phyloP scores from a whole-genome alignment of 345 rosid genomes.

The Zanthoxylum bungeanum region DNA sequence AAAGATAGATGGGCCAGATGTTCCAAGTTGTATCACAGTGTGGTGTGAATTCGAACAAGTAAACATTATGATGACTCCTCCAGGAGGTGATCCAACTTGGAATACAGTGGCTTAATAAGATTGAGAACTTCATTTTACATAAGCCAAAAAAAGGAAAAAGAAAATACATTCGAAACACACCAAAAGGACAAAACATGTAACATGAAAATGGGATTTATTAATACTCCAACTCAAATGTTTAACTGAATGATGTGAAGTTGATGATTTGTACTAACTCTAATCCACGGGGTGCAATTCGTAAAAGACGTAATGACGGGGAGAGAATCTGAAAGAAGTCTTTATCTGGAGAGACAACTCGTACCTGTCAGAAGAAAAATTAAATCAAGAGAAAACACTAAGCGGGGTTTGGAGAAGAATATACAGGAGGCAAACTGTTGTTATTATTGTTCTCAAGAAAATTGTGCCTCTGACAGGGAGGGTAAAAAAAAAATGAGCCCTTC shows the following conservation, averaged over 20 bases:
- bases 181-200: neutral
- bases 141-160: neutral
- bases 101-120: neutral
- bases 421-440: neutral
- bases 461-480: neutral
- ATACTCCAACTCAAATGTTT: neutral
- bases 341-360: slow-evolving; percentile 96
- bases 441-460: neutral
- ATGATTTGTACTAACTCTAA: slow-evolving; percentile 55
- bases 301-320: slow-evolving; percentile 89
- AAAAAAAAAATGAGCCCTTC: neutral
- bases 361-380: slow-evolving; percentile 40
- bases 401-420: neutral
- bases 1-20: neutral
- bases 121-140: neutral
- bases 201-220: neutral
- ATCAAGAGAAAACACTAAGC: slow-evolving; percentile 11
- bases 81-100: neutral
- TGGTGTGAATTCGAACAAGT: neutral
- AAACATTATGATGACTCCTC: neutral
- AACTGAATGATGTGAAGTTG: slow-evolving; percentile 1
- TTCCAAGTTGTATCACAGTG: neutral
- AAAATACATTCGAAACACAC: neutral
- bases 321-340: slow-evolving; percentile 98
- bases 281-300: slow-evolving; percentile 92